Conservation (phyloP, 306 rosid genomes). For the Betula pendula region DNA sequence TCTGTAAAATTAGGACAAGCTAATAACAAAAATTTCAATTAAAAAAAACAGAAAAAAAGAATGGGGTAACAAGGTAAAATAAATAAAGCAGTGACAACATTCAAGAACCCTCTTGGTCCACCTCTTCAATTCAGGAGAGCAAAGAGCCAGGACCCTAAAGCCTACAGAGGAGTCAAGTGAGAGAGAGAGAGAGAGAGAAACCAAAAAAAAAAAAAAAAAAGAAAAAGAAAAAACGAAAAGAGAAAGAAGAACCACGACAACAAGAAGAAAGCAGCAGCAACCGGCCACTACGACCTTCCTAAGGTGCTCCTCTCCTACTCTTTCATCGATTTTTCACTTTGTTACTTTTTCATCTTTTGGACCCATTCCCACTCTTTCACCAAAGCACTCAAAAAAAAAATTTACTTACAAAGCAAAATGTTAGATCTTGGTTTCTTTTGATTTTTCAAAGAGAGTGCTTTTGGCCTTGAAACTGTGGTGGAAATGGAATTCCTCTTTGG, state of each 20-base stretch:
- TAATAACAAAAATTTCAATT: no score
- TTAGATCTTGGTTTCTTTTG: constrained; percentile 27
- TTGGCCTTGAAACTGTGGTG: not conserved
- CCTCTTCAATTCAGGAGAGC: not conserved
- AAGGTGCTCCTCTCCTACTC: not conserved
- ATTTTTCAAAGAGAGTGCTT: constrained; percentile 3
- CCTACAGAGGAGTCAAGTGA: not conserved
- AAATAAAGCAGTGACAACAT: not conserved
- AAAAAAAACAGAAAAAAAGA: no score
- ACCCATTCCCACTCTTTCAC: not conserved
- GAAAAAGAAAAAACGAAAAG: not conserved
- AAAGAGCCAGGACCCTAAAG: not conserved
- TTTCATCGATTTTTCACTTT: not conserved
- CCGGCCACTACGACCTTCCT: not conserved
- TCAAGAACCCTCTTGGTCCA: not conserved
- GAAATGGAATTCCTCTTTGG: not conserved
- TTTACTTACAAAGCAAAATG: not conserved
- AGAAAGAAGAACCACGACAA: not conserved
- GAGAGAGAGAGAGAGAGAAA: not conserved
- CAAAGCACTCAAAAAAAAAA: not conserved
- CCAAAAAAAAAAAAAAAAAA: no score
- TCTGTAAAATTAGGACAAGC: no score
- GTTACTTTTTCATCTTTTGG: not conserved
- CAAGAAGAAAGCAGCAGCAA: not conserved
- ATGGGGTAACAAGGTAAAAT: no score